Evolutionary conservation across 1,139 yeast species (phyloP), one percentile per base, ranked within the genome.

Genomic region (Kluyveromyces sp.): DNA sequence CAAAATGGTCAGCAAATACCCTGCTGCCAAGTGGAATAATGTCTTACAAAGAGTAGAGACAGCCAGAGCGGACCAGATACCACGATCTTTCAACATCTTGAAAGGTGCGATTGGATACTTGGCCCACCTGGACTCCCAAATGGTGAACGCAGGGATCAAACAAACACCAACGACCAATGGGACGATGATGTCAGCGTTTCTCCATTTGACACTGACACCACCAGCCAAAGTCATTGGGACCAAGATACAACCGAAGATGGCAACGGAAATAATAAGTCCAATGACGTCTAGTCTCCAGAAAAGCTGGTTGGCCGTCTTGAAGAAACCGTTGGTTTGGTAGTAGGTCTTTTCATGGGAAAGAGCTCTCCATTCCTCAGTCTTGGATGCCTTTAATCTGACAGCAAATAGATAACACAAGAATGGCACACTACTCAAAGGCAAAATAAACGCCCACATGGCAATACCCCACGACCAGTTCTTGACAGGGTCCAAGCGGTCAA

Each of bases 391-490:
- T 41, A 60, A 61, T 48, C 70, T 60, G 80, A 80, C 77, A 60
- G 78, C 81, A 12, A 68, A 31, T 49, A 77, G 65, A 52, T 79
- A 71, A n/a, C 48, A 48, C 25, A 78, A 52, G 47, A 81, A 65
- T 12, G 88, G 88, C 17, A 81, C 46, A 50, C 78, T 67, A 3
- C 74, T 58, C 22, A 80, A 66, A 22, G 88, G 87, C 66, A 78
- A 71, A 48, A 82, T 78, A 56, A 80, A 77, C 1, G 86, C 85
- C 82, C 83, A 82, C 73, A 82, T 80, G 26, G 82, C 87, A 52
- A 80, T 77, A 52, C 81, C 79, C 75, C 79, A 81, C 33, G 74
- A 70, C 89, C 89, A 81, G 38, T 65, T 56, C 43, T 52, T 48
- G 56, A 46, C 58, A 41, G 62, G 67, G 33, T 64, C 55, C 12